Percentiles rank a stretch among this genome's conserved stretches.
These are phyloP conservation scores for Agrocybe pediades DNA, from an alignment of 768 basidiomycete species.

Conservation along the genomic window DNA sequence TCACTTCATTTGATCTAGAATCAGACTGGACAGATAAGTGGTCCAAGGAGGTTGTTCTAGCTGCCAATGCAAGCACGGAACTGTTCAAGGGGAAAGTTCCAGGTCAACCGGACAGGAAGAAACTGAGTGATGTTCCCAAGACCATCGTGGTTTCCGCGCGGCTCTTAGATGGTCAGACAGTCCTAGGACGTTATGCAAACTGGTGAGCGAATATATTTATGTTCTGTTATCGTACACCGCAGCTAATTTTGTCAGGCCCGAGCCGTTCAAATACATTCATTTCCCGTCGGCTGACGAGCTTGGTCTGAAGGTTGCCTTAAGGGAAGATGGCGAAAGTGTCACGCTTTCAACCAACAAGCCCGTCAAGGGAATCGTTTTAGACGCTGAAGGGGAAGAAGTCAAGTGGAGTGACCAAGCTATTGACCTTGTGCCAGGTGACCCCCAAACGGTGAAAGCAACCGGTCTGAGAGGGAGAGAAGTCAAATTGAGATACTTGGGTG, in stretches of 20 bases:
- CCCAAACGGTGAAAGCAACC: slow-evolving; percentile 62
- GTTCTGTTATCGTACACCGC: neutral
- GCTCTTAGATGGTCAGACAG: slow-evolving; percentile 55
- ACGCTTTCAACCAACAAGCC: slow-evolving; percentile 62
- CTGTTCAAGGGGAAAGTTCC: slow-evolving; percentile 72
- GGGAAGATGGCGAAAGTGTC: slow-evolving; percentile 59
- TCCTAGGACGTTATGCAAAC: slow-evolving; percentile 75
- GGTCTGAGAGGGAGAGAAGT: slow-evolving; percentile 71
- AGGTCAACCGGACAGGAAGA: slow-evolving; percentile 72
- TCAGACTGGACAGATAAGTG: slow-evolving; percentile 61
- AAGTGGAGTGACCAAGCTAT: slow-evolving; percentile 90
- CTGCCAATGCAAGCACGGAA: slow-evolving; percentile 81
- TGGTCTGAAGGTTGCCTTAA: slow-evolving; percentile 55
- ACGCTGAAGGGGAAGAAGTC: slow-evolving; percentile 70
- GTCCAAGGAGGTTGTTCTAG: slow-evolving; percentile 53
- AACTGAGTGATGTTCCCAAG: slow-evolving; percentile 62
- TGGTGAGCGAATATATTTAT: slow-evolving; percentile 48
- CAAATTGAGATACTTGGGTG: slow-evolving; percentile 71
- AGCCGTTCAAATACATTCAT: slow-evolving; percentile 90
- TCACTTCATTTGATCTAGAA: slow-evolving; percentile 63
- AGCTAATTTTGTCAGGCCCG: slow-evolving; percentile 61
- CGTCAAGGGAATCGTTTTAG: slow-evolving; percentile 86
- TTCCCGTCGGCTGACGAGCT: slow-evolving; percentile 69
- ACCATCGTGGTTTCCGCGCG: slow-evolving; percentile 73
- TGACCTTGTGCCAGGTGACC: slow-evolving; percentile 87